Conservation (phyloP, 495 filamentous ascomycete species). For the Penicillium flavigenum region DNA sequence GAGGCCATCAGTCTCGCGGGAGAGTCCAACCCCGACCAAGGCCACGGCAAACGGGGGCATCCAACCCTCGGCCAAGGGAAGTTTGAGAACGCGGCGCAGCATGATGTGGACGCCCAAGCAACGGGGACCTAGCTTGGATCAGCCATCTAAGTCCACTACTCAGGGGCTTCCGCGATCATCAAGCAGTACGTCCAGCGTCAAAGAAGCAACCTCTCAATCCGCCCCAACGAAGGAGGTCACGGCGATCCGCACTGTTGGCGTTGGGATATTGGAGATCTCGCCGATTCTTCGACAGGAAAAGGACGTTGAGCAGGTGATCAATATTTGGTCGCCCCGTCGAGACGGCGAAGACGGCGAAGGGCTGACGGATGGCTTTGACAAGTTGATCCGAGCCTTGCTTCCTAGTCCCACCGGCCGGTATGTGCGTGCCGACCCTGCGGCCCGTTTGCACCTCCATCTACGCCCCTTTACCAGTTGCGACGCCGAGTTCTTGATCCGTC, state of each 20-base stretch:
- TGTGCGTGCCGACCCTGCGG: conserved; percentile 65
- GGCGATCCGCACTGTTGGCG: conserved; percentile 68
- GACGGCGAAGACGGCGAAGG: conserved; percentile 55
- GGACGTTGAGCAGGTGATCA: conserved; percentile 73
- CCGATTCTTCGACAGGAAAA: conserved; percentile 71
- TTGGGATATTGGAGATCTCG: conserved; percentile 80
- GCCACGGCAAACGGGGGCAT: conserved; percentile 23
- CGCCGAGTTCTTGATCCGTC: conserved; percentile 73
- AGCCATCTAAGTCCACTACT: conserved; percentile 17
- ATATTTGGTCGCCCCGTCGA: conserved; percentile 71
- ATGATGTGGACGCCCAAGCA: conserved; percentile 70
- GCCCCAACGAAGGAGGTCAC: conserved; percentile 41
- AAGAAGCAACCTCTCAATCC: conserved; percentile 40
- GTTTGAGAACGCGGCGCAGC: conserved; percentile 64
- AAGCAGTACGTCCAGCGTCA: conserved; percentile 57
- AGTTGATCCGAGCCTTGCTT: conserved; percentile 69
- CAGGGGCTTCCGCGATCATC: conserved; percentile 52
- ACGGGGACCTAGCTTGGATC: conserved; percentile 32
- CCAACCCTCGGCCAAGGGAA: conserved; percentile 40
- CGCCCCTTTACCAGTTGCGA: conserved; percentile 74
- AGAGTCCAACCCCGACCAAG: conserved; percentile 36
- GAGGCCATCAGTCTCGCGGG: conserved; percentile 36
- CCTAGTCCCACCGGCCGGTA: conserved; percentile 71
- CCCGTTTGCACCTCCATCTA: conserved; percentile 72
- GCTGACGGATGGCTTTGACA: conserved; percentile 66